Conservation (phyloP, 768 basidiomycete genomes). For the Russula abietina region DNA sequence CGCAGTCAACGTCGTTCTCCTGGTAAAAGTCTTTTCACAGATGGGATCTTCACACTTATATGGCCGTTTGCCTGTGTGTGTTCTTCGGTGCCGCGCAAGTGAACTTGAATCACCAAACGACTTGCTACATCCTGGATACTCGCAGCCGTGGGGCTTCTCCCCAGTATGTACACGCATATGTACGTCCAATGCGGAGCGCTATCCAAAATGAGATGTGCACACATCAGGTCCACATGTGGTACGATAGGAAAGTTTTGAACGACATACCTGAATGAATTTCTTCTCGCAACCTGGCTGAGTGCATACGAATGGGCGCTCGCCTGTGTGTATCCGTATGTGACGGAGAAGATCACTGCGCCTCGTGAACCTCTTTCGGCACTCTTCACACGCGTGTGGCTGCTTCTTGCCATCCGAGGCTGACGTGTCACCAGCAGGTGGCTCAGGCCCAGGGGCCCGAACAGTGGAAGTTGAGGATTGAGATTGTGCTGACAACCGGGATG, state of each 20-base stretch:
- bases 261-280: slow-evolving; percentile 81
- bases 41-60: slow-evolving; percentile 80
- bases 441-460: slow-evolving; percentile 17
- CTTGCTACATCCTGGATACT: slow-evolving; percentile 81
- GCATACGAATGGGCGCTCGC: slow-evolving; percentile 81
- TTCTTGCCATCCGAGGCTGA: slow-evolving; percentile 28
- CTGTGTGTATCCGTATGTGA: slow-evolving; percentile 87
- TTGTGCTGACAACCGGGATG: background rate
- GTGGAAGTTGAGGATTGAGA: slow-evolving; percentile 17
- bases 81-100: slow-evolving; percentile 85
- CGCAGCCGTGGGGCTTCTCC: slow-evolving; percentile 87
- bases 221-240: slow-evolving; percentile 21
- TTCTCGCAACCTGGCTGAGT: slow-evolving; percentile 71
- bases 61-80: slow-evolving; percentile 80
- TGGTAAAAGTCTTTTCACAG: slow-evolving; percentile 84
- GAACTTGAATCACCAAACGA: slow-evolving; percentile 90
- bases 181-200: slow-evolving; percentile 87
- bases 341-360: slow-evolving; percentile 78
- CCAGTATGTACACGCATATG: slow-evolving; percentile 88
- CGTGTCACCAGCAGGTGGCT: slow-evolving; percentile 27
- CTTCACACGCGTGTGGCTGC: slow-evolving; percentile 57
- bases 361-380: slow-evolving; percentile 76
- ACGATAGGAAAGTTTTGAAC: slow-evolving; percentile 4
- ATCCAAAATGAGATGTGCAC: slow-evolving; percentile 15
- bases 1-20: slow-evolving; percentile 75